Base-by-base conservation (phyloP, 495 filamentous ascomycete species). In the Xylaria acuta region DNA sequence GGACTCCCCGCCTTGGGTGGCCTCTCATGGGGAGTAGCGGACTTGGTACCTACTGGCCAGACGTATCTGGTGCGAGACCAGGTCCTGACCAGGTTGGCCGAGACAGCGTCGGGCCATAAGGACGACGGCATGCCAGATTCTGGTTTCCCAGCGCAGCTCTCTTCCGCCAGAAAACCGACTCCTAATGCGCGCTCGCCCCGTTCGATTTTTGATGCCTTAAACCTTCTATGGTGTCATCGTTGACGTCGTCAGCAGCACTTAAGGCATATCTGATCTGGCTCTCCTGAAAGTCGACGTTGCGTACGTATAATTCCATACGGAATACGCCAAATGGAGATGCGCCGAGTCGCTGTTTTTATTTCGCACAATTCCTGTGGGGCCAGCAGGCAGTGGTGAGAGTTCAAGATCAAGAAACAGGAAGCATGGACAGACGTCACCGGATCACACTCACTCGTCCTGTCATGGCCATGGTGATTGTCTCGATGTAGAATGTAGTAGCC, bases 81-180 rank as follows among this genome's bases (percentile, higher is more conserved):
- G n/a, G n/a, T n/a, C n/a, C n/a, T n/a, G n/a, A n/a, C n/a, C 43
- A 53, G 32, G 32, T 67, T 67, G 32, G 65, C 65, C 25, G 64
- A 67, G 32, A 67, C 49, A 67, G 49, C 34, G 36, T 56, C 16
- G 32, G 65, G 65, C 49, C 22, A 43, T 36, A 36, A 25, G 34
- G 30, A 54, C 38, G 12, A 16, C 22, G 64, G 30, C 47, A 54
- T 67, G 27, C 25, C 12, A 40, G 18, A 25, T 38, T 53, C 22
- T 65, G 43, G 43, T n/a, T 47, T 36, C 12, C 63, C 43, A 65
- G 27, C 43, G 7, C 43, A 47, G 18, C 41, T 45, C 25, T 66
- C 64, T 47, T 47, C 41, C 25, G 27, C 60, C 32, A 5, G 18
- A n/a, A 32, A 32, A 22, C 43, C 8, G 45, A 30, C 30, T 14